These are phyloP conservation scores for Candida vartiovaarae DNA, from an alignment of 805 yeast genomes.

Conservation along the genomic window DNA sequence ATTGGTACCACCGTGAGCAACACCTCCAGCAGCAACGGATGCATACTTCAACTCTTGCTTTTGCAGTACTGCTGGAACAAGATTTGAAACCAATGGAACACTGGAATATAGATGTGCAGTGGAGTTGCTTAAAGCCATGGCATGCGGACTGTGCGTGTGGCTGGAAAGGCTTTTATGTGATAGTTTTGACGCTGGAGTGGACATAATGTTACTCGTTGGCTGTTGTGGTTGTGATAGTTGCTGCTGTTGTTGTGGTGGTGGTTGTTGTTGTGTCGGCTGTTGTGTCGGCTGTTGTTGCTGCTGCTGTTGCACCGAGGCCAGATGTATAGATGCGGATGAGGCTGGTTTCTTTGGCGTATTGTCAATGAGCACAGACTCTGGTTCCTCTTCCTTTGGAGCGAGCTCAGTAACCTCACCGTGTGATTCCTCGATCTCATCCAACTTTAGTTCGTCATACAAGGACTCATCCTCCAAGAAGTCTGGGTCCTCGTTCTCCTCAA, in stretches of 20 bases:
- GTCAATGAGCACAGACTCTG: constrained; percentile 6
- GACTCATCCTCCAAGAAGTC: constrained; percentile 93
- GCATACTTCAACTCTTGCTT: constrained; percentile 52
- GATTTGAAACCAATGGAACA: constrained; percentile 7
- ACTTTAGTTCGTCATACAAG: constrained; percentile 78
- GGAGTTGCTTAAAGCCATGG: background rate
- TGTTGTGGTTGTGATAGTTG: background rate
- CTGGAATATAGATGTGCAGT: background rate
- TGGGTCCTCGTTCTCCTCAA: constrained; percentile 87
- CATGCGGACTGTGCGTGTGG: no score
- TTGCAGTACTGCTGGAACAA: constrained; percentile 52
- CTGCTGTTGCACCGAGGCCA: background rate
- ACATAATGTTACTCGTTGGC: background rate
- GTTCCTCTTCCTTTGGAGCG: constrained; percentile 12
- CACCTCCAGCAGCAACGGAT: constrained; percentile 30
- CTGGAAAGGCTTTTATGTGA: no score
- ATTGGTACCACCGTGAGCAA: background rate
- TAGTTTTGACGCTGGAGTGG: background rate
- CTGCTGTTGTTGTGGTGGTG: background rate
- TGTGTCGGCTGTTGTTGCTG: background rate
- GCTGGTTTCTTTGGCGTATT: constrained; percentile 33
- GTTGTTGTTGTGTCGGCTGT: background rate
- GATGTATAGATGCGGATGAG: constrained; percentile 4
- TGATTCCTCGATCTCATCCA: constrained; percentile 50
- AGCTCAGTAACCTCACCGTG: constrained; percentile 43